Evolutionary conservation across 169 alveolate genomes (phyloP), one percentile per base, ranked within the genome.

Genomic region (Plasmodium malariae): DNA sequence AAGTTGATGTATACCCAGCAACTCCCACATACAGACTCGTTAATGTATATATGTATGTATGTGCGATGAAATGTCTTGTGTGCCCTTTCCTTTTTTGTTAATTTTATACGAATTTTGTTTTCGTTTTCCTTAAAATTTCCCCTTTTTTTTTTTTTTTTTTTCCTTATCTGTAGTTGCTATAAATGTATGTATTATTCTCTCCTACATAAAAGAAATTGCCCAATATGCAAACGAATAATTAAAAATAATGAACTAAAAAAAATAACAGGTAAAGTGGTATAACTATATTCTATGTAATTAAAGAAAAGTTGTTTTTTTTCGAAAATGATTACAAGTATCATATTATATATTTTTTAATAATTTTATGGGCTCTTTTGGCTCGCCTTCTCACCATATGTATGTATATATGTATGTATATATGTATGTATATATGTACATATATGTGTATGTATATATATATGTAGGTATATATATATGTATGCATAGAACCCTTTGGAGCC

Each of bases 121-220:
- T n/a, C n/a, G n/a, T n/a, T 12, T 26, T 17, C 24, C 14, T 37
- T 21, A 19, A 9, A 59, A 55, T 30, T 14, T 70, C 12, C 19
- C 28, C 40, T 36, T 65, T 49, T 45, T 26, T 45, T 32, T 51
- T 57, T 19, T 19, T 5, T 43, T 26, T 26, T 28, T 3, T 55
- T 17, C 34, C 45, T 32, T 14, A 26, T 26, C 6, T 59, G n/a
- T 54, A 83, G 91, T 55, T 83, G 91, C 49, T 83, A 83, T 59
- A 83, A 83, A 65, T 83, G 91, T 55, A 48, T 83, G 70, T 83
- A 83, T 57, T 83, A 83, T 32, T 83, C 91, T 30, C 72, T 83
- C 32, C 69, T 83, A 6, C 91, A 83, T 59, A 83, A 68, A 62
- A 83, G 72, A 67, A 83, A 49, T 36, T 83, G 91, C 12, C 83